phyloP scores from a whole-genome alignment of 805 yeast genomes.

The Lipomyces lipofer region DNA sequence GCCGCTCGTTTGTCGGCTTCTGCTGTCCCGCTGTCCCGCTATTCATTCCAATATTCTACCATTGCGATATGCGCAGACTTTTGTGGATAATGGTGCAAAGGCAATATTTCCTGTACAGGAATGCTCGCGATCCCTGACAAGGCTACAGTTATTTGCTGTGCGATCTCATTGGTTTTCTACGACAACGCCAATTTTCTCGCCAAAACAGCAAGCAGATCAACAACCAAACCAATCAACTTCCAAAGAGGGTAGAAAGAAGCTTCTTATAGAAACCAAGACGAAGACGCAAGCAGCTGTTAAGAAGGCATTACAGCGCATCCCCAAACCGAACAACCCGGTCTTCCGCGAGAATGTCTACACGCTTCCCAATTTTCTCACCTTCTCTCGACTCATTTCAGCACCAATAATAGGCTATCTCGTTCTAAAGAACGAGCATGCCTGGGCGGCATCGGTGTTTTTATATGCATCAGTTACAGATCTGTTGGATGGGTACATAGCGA shows the following conservation, averaged over 20 bases:
- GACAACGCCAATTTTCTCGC: too few relatives aligned
- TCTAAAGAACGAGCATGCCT: conserved; percentile 57
- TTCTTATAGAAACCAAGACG: conserved; percentile 11
- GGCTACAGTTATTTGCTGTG: too few relatives aligned
- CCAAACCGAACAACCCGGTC: conserved; percentile 13
- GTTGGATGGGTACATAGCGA: conserved; percentile 88
- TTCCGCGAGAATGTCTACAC: conserved; percentile 68
- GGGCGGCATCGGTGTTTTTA: conserved; percentile 71
- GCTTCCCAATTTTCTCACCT: conserved; percentile 81
- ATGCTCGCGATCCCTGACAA: too few relatives aligned
- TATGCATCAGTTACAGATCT: conserved; percentile 91
- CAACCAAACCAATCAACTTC: too few relatives aligned
- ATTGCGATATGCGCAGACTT: too few relatives aligned
- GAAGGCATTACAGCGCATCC: conserved; percentile 15
- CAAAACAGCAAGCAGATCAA: too few relatives aligned
- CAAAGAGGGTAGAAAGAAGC: conserved; percentile 10
- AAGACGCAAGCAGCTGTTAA: conserved; percentile 13
- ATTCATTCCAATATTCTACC: too few relatives aligned
- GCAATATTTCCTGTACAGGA: too few relatives aligned
- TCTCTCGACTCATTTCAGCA: conserved; percentile 75
- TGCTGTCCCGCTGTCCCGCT: too few relatives aligned
- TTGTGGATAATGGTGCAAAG: too few relatives aligned
- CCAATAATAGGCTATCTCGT: conserved; percentile 84
- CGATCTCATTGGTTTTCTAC: too few relatives aligned
- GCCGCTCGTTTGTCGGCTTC: too few relatives aligned